Base-by-base conservation (phyloP, 2,329 filamentous ascomycete species). In the Teratosphaeriaceae sp. region DNA sequence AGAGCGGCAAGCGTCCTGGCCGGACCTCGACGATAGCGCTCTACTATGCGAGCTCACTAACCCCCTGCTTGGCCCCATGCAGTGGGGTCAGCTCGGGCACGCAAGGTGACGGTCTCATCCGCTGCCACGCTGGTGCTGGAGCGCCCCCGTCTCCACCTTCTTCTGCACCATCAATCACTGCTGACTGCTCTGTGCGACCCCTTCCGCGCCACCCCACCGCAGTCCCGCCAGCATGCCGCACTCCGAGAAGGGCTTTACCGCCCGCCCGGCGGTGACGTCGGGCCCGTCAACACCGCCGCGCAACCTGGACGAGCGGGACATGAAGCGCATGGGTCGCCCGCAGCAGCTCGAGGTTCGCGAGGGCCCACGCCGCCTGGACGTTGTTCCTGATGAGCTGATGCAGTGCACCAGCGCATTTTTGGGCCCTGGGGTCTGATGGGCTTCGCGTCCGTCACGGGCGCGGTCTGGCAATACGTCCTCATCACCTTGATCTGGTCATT, bases 301-400 rank as follows among this genome's bases (percentile, higher is more conserved):
- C 8, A 38, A 22, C 21, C n/a, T 15, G 18, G 45, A 47, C 18
- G 35, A 38, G 23, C 33, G 43, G 12, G 46, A 48, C 23, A 48
- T 48, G 46, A 20, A 24, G 20, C 46, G 46, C 6, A 42, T 48
- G 42, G 46, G 46, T 9, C 44, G 42, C 23, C 20, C 26, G 4
- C 43, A 48, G 29, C 29, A 42, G 19, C 42, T 48, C 5, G 8
- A 39, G 37, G 37, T 39, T 3, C 11, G 22, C 5, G 11, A 9
- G 15, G n/a, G n/a, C n/a, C n/a, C n/a, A n/a, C n/a, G n/a, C n/a
- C n/a, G n/a, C n/a, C n/a, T n/a, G n/a, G n/a, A n/a, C n/a, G n/a
- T n/a, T n/a, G n/a, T n/a, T n/a, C n/a, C n/a, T n/a, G n/a, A n/a
- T n/a, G n/a, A n/a, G n/a, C 35, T 38, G 19, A 38, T 38, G 20